Base-by-base conservation (phyloP, 768 basidiomycete species). In the Lactarius hengduanensis region DNA sequence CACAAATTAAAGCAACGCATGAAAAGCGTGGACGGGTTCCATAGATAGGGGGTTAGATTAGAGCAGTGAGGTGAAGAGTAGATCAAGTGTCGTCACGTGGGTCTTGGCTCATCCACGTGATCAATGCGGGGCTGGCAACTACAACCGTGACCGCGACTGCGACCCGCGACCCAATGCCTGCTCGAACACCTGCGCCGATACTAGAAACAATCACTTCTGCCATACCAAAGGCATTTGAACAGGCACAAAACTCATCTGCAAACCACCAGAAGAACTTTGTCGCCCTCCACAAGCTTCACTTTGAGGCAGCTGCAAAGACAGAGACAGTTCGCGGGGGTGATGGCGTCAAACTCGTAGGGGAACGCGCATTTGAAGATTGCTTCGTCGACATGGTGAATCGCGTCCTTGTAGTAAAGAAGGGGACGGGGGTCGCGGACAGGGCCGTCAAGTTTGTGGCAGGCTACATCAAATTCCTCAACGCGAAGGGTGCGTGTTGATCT, bases 241-340 rank as follows among this genome's bases (percentile, higher is more conserved):
- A 96, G 77, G 90, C 82, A 0, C 92, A 95, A 74, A 78, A 74
- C 8, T 85, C 89, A 0, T 76, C 81, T 16, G 86, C 91, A 10
- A 94, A 92, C 74, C 95, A 98, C 76, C 87, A 89, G 68, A 97
- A 97, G 81, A 96, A 97, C 77, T 80, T 88, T 59, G 88, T 93
- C 50, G 86, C 87, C 0, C 83, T 97, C 3, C 81, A 92, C 80
- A 93, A 93, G 75, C 76, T 96, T 50, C 93, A 96, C 64, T 63
- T 77, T 4, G 82, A 89, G 61, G 88, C 88, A 11, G 85, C 88
- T 1, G 71, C 77, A 16, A 78, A 81, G 70, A 84, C 79, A 2
- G 81, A 88, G 67, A 63, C 78, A 3, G 73, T 83, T n/a, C 77
- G 80, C 40, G 80, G 82, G 59, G 84, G 85, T 10, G 77, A 75